A percentile compares a stretch with the other conserved stretches of the same genome.
Conservation (phyloP, 129 eudicot species). For the Arctium lappa region DNA sequence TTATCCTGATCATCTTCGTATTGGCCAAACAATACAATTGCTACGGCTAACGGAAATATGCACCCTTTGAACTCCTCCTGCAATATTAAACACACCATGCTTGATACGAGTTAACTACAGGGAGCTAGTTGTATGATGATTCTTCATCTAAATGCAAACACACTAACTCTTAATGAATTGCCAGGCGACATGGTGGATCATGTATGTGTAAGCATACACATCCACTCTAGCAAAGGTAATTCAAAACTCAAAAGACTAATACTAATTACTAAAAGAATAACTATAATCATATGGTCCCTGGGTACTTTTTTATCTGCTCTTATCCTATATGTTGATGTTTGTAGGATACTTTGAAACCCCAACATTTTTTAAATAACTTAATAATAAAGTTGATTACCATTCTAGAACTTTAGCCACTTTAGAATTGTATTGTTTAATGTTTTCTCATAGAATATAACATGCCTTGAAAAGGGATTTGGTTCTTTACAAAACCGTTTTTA, state of each 20-base stretch:
- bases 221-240: neutral
- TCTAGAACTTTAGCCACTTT: neutral
- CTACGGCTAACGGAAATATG: constrained; percentile 42
- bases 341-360: neutral
- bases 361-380: neutral
- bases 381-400: neutral
- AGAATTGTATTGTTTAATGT: neutral
- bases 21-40: constrained; percentile 49
- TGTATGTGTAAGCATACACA: neutral
- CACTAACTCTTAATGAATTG: neutral
- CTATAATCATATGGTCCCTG: neutral
- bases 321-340: neutral
- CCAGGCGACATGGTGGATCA: neutral
- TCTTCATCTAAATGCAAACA: neutral
- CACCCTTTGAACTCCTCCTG: constrained; percentile 32
- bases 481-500: neutral
- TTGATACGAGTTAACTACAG: neutral
- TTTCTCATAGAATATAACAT: neutral
- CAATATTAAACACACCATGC: constrained; percentile 11
- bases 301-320: neutral
- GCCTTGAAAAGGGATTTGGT: neutral
- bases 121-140: neutral
- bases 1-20: constrained; percentile 44
- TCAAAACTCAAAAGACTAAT: neutral
- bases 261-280: neutral